Base-by-base conservation (phyloP, 768 basidiomycete species). In the Mycena chlorophos region DNA sequence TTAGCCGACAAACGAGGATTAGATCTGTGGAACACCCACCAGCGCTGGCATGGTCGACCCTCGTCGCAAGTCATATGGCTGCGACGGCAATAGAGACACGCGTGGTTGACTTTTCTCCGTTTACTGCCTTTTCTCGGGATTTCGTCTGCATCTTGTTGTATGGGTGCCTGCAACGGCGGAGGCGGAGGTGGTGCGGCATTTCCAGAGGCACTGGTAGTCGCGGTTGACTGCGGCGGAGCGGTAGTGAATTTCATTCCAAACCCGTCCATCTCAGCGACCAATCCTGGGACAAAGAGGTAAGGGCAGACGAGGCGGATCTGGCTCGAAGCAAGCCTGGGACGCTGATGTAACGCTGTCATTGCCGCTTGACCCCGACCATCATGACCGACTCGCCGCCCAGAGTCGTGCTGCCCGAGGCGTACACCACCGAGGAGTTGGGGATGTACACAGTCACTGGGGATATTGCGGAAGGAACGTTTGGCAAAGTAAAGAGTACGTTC, bases 391-490 rank as follows among this genome's bases (percentile, higher is more conserved):
- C 8, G n/a, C n/a, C 42, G 27, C 43, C 5, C 3, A 22, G 22
- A 17, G n/a, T 42, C 49, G 66, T 65, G 27, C 8, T 46, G 22
- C 6, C 12, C 14, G 73, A 75, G 29, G 72, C 62, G 26, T 66
- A 51, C 38, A 43, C 54, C 14, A 40, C 56, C 0, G 52, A 51
- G 1, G 42, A 87, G 75, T 85, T 97, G 28, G 94, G 96, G 42
- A 90, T 95, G 75, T 98, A 98, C 73, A 89, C 83, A 38, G 85
- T 98, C 55, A 82, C 88, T 52, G 73, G 84, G 54, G 94, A 95
- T 61, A 89, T 98, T 56, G 96, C 95, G 19, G 94, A 95, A 61
- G 97, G 97, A 3, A 96, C 93, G 12, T 99, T 98, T 76, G 97
- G 96, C 52, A 98, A 97, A 75, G 97, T 99, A 69, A 98, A 98